A percentile compares a stretch with the other conserved stretches of the same genome.
phyloP scores from a whole-genome alignment of 2,329 filamentous ascomycete species.

The Rasamsonia emersonii region DNA sequence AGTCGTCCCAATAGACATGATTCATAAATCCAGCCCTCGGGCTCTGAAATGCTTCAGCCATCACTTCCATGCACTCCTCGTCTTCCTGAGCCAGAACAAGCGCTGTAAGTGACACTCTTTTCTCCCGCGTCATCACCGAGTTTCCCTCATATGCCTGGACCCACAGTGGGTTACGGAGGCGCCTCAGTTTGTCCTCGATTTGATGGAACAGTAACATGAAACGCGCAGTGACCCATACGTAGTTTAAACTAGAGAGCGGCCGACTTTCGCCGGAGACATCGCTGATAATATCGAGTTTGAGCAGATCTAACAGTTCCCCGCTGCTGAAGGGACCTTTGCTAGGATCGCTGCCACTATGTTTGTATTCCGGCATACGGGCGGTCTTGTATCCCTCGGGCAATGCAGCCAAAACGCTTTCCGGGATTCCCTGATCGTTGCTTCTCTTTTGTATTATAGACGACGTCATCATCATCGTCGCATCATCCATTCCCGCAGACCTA shows the following conservation, averaged over 20 bases:
- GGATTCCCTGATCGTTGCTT: conserved; percentile 1
- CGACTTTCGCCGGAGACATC: conserved; percentile 19
- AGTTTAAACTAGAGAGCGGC: conserved; percentile 29
- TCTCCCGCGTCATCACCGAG: conserved; percentile 11
- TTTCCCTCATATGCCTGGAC: conserved; percentile 21
- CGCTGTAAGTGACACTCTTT: conserved; percentile 15
- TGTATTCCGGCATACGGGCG: background rate
- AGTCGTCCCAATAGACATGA: conserved; percentile 27
- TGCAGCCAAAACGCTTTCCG: conserved; percentile 2
- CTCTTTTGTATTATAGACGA: conserved; percentile 4
- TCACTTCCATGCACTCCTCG: conserved; percentile 23
- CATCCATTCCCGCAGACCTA: conserved; percentile 12
- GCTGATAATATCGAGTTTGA: conserved; percentile 18
- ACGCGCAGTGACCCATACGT: conserved; percentile 16
- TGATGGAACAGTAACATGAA: conserved; percentile 17
- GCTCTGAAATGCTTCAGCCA: conserved; percentile 21
- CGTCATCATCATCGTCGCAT: conserved; percentile 11
- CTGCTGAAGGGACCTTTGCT: conserved; percentile 1
- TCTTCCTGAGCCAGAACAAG: conserved; percentile 18
- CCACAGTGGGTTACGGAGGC: conserved; percentile 19
- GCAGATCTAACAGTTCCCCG: conserved; percentile 13
- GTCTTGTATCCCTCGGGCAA: conserved; percentile 3
- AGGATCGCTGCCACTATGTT: background rate
- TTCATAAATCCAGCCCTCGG: conserved; percentile 17
- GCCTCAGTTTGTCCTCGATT: conserved; percentile 21